A percentile compares a stretch with the other conserved stretches of the same genome.
Conservation (phyloP, 768 basidiomycete species). For the Strobilomyces dryophilus region DNA sequence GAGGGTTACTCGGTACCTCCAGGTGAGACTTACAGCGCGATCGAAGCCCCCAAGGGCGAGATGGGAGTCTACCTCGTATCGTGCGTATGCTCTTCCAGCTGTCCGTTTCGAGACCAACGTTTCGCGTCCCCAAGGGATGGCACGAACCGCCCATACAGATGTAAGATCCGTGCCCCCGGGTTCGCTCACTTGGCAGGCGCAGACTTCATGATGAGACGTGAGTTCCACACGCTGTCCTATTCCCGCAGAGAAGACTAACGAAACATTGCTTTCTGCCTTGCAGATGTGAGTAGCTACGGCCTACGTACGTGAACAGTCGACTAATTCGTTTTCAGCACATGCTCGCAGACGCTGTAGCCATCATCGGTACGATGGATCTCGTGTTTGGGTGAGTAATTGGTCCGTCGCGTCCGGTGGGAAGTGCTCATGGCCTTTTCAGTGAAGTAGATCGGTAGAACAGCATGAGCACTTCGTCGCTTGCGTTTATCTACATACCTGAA, state of each 20-base stretch:
- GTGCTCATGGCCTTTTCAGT: conserved; percentile 7
- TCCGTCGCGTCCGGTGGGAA: neutral
- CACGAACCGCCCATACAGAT: conserved; percentile 92
- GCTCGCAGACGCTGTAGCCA: conserved; percentile 91
- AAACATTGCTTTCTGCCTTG: neutral
- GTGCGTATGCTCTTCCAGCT: no score
- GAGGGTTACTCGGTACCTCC: conserved; percentile 97
- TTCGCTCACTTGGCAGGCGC: conserved; percentile 94
- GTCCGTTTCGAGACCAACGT: neutral
- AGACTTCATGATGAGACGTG: conserved; percentile 97
- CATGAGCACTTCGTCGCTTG: conserved; percentile 5
- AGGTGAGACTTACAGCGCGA: conserved; percentile 93
- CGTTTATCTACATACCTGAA: conserved; percentile 2
- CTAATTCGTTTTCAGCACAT: conserved; percentile 59
- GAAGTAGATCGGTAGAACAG: conserved; percentile 31
- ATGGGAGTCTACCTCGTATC: conserved; percentile 87
- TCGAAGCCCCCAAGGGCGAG: conserved; percentile 98
- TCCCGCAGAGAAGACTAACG: neutral
- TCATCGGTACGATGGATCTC: conserved; percentile 98
- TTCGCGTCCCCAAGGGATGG: conserved; percentile 59
- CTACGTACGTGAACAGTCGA: neutral
- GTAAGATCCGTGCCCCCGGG: conserved; percentile 95
- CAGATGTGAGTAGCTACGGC: conserved; percentile 33
- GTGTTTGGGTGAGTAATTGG: conserved; percentile 79
- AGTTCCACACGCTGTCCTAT: conserved; percentile 27